Evolutionary conservation across 2,329 filamentous ascomycete species (phyloP).

Genomic region (Phialemoniopsis sp.): DNA sequence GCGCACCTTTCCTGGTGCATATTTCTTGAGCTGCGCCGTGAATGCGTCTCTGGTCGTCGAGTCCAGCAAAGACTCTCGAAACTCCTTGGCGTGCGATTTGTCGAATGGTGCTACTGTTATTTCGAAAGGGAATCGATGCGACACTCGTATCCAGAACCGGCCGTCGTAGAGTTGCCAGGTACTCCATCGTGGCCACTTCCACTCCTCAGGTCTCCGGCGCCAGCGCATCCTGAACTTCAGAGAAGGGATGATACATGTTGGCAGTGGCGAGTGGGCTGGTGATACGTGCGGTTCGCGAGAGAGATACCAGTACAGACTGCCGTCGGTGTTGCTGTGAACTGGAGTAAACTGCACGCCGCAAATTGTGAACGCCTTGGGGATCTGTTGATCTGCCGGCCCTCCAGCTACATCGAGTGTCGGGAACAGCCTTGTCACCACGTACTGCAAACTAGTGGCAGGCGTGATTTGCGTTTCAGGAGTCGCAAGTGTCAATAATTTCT

Average conservation of each 20-base stretch:
- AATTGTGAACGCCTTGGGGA: conserved; percentile 34
- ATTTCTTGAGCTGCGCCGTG: conserved; percentile 36
- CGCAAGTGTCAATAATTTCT: conserved; percentile 44
- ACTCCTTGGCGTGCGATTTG: conserved; percentile 36
- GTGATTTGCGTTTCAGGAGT: conserved; percentile 42
- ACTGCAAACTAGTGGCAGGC: conserved; percentile 37
- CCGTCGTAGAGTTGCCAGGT: conserved; percentile 49
- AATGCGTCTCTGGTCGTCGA: conserved; percentile 25
- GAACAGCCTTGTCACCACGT: conserved; percentile 42
- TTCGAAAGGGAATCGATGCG: conserved; percentile 33
- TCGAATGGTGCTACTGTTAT: conserved; percentile 43
- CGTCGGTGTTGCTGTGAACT: conserved; percentile 10
- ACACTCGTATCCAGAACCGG: conserved; percentile 55
- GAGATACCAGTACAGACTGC: conserved; percentile 35
- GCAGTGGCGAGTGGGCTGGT: conserved; percentile 29
- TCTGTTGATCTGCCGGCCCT: neutral
- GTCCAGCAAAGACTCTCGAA: conserved; percentile 37
- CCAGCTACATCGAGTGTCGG: conserved; percentile 28
- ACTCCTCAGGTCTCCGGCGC: conserved; percentile 5
- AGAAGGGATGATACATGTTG: conserved; percentile 14
- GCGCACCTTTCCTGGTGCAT: conserved; percentile 51
- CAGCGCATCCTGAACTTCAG: conserved; percentile 7
- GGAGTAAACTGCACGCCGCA: conserved; percentile 43
- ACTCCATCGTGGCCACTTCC: conserved; percentile 22
- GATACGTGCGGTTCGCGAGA: conserved; percentile 41